Conservation (phyloP, 176 grass and related monocot genomes). For the Ananas comosus region DNA sequence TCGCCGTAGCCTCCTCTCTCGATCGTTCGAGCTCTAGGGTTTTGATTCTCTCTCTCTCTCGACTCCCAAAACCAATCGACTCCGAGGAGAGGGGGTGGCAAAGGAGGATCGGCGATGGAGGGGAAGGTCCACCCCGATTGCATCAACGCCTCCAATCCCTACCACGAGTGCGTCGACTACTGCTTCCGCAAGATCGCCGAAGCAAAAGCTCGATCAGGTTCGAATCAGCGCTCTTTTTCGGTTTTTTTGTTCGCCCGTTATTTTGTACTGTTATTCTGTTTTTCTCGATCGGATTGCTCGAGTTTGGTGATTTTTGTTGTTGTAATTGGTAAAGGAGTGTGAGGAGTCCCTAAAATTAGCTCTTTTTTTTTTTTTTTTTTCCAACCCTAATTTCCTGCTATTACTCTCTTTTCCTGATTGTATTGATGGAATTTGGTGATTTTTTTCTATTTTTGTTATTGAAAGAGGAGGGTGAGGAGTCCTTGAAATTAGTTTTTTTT, state of each 20-base stretch:
- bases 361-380: too few species aligned
- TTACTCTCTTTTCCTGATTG: too few species aligned
- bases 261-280: not conserved
- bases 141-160: constrained; percentile 68
- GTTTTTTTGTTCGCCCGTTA: not conserved
- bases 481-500: too few species aligned
- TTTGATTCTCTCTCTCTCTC: not conserved
- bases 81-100: constrained; percentile 1
- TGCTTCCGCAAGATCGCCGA: constrained; percentile 49
- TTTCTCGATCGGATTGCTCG: too few species aligned
- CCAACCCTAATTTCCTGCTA: too few species aligned
- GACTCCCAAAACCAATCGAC: not conserved
- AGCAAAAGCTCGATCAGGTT: constrained; percentile 25
- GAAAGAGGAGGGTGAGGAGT: too few species aligned
- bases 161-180: constrained; percentile 67
- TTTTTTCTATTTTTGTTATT: too few species aligned
- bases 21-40: not conserved
- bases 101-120: not conserved
- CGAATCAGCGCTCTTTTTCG: not conserved
- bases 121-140: constrained; percentile 32
- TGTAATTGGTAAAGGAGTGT: too few species aligned
- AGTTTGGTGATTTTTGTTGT: too few species aligned
- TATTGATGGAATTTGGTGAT: too few species aligned
- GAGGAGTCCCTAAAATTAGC: too few species aligned
- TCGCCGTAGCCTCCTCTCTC: too few species aligned